Evolutionary conservation across 2,329 filamentous ascomycete genomes (phyloP), one percentile per base, ranked within the genome.

Genomic region (Diatrype stigma): DNA sequence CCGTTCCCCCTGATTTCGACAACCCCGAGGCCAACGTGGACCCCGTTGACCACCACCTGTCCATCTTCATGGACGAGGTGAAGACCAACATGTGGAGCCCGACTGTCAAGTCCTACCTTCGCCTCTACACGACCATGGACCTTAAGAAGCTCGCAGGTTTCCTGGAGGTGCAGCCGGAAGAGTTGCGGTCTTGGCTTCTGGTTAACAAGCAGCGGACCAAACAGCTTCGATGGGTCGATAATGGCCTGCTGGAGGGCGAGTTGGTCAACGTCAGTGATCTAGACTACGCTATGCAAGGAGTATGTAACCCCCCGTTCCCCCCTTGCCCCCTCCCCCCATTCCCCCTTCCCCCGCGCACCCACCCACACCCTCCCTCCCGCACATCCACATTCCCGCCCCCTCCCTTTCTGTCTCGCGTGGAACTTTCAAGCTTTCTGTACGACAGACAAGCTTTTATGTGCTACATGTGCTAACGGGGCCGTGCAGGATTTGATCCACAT

Each of bases 61-160:
- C 89, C 65, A 88, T 99, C 75, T 99, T 99, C 81, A 97, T 99
- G 93, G 92, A 96, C 63, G 94, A 99, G 79, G 93, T 99, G 73
- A 96, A 96, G 85, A 96, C 90, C 75, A 97, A 96, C 75, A 94
- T 99, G 84, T 96, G 85, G 85, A 93, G 90, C 71, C 94, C 94
- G 42, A 96, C 92, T 44, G 89, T 99, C 71, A 96, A 96, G 81
- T 96, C 92, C 56, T 99, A 99, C 79, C 84, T 99, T 61, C 94
- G 96, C 70, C 87, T 99, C 51, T 99, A 99, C 84, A 97, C 94
- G 44, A 99, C 94, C 62, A 97, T 99, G 93, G 94, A 99, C 67
- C 80, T 99, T 57, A 94, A 93, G 79, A 99, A 99, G 79, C 85
- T 99, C 55, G 90, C 94, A 55, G 92, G 92, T 54, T 99, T 99